Conservation (phyloP, 116 monocot genomes). For the Zostera marina region DNA sequence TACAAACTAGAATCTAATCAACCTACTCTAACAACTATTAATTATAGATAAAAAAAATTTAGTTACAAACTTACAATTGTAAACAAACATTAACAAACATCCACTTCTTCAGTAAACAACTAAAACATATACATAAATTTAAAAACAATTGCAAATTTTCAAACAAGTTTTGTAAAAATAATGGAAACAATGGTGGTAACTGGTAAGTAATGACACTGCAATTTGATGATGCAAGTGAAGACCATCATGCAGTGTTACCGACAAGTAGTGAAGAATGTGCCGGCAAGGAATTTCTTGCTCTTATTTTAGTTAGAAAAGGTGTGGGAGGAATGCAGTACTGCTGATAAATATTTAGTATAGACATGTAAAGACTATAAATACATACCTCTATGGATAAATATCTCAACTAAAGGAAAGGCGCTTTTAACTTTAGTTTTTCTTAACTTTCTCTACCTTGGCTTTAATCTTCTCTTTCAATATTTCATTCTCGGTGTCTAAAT, state of each 20-base stretch:
- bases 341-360: too few relatives aligned
- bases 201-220: too few relatives aligned
- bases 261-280: constrained; percentile 1
- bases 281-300: constrained; percentile 9
- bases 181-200: too few relatives aligned
- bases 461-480: constrained; percentile 52
- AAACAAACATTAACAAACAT: too few relatives aligned
- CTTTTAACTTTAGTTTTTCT: constrained; percentile 5
- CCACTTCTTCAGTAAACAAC: too few relatives aligned
- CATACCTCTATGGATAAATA: neutral
- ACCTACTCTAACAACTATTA: too few relatives aligned
- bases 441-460: constrained; percentile 40
- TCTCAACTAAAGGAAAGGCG: neutral
- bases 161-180: too few relatives aligned
- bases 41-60: too few relatives aligned
- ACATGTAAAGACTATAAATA: neutral
- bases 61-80: too few relatives aligned
- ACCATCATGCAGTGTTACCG: neutral
- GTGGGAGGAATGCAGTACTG: neutral
- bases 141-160: too few relatives aligned
- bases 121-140: too few relatives aligned
- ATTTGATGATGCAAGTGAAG: neutral
- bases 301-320: constrained; percentile 2
- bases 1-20: too few relatives aligned
- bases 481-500: constrained; percentile 36